A percentile compares a stretch with the other conserved stretches of the same genome.
These are phyloP conservation scores for Pichia sp. DNA, from an alignment of 1,139 yeast genomes.

Conservation along the genomic window DNA sequence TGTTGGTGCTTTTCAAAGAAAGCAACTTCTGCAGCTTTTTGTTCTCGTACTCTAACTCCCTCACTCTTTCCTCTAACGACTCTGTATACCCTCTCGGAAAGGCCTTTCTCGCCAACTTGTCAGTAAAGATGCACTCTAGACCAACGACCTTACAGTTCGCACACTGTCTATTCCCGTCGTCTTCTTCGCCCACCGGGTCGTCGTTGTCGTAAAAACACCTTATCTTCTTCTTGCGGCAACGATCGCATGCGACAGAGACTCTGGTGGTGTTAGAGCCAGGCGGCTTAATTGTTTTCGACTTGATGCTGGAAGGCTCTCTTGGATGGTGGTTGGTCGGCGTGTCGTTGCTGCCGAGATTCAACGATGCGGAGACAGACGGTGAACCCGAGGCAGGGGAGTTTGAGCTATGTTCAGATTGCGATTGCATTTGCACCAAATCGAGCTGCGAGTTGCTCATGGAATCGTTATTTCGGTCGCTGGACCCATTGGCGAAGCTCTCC, in stretches of 20 bases:
- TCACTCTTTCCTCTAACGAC: conserved; percentile 59
- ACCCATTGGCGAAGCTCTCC: background rate
- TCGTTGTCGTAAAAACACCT: conserved; percentile 57
- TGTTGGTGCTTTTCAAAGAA: conserved; percentile 46
- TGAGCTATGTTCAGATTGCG: background rate
- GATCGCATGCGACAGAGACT: conserved; percentile 81
- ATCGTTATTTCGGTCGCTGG: background rate
- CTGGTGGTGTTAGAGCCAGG: conserved; percentile 56
- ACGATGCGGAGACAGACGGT: background rate
- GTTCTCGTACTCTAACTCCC: conserved; percentile 56
- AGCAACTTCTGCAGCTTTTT: conserved; percentile 48
- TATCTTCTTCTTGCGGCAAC: conserved; percentile 78
- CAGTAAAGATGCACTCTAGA: conserved; percentile 66
- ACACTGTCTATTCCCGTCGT: conserved; percentile 36
- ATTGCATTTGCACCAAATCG: background rate
- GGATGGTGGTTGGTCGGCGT: background rate
- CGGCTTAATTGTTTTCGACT: conserved; percentile 52
- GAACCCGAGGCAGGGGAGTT: background rate
- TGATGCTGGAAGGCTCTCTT: conserved; percentile 9
- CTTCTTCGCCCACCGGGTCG: conserved; percentile 12
- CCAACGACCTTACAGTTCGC: conserved; percentile 59
- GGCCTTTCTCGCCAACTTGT: conserved; percentile 66
- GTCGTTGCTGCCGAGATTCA: background rate
- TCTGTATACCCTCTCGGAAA: conserved; percentile 77
- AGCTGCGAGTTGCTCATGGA: background rate